These are phyloP conservation scores for Coniochaeta sp. DNA, from an alignment of 2,329 filamentous ascomycete genomes.

Conservation along the genomic window DNA sequence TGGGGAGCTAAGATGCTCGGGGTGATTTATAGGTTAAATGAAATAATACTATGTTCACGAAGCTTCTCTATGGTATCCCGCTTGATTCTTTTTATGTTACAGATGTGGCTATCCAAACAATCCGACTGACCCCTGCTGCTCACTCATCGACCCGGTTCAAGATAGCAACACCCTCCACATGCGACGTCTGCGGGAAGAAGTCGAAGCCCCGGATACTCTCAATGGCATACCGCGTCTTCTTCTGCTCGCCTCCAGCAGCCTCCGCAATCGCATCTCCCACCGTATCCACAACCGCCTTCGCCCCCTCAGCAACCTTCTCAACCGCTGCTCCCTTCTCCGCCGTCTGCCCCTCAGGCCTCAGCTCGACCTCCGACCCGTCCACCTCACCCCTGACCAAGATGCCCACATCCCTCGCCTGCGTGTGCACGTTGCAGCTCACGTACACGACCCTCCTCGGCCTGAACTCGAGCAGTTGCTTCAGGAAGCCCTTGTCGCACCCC, in stretches of 20 bases:
- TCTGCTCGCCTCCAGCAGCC: constrained; percentile 21
- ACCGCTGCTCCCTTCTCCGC: too few relatives aligned
- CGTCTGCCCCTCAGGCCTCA: constrained; percentile 17
- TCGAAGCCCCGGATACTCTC: constrained; percentile 91
- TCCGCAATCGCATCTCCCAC: too few relatives aligned
- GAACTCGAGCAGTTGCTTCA: constrained; percentile 72
- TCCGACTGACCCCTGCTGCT: too few relatives aligned
- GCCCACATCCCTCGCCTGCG: constrained; percentile 88
- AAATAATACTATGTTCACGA: too few relatives aligned
- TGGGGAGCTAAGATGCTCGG: too few relatives aligned
- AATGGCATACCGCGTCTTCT: constrained; percentile 62
- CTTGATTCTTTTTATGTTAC: too few relatives aligned
- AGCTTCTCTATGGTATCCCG: too few relatives aligned
- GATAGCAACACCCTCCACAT: constrained; percentile 63
- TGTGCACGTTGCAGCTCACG: constrained; percentile 97
- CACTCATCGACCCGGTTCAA: constrained; percentile 47
- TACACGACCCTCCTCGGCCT: constrained; percentile 79
- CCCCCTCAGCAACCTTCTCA: background rate
- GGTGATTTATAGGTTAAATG: too few relatives aligned
- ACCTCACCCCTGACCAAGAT: constrained; percentile 68
- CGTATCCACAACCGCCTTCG: background rate
- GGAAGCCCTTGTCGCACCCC: constrained; percentile 81
- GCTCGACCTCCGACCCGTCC: constrained; percentile 15
- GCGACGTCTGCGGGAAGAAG: constrained; percentile 85
- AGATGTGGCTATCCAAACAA: too few relatives aligned